A percentile compares a stretch with the other conserved stretches of the same genome.
These are phyloP conservation scores for Euphorbia schlechtendalii DNA, from an alignment of 441 rosid species.

Conservation along the genomic window DNA sequence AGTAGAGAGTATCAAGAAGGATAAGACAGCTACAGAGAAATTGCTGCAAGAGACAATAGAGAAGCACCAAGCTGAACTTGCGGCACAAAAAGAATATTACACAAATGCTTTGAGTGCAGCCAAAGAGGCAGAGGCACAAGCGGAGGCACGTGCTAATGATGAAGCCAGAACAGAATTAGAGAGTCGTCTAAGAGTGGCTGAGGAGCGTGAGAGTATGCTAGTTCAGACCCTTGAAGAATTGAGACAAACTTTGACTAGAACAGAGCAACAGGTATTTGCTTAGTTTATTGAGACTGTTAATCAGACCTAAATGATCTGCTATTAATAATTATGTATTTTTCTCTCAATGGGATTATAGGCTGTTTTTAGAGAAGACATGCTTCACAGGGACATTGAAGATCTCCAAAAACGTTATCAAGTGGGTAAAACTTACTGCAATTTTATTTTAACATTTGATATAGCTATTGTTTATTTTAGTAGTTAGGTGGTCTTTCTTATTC, in stretches of 20 bases:
- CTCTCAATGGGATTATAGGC: conserved; percentile 42
- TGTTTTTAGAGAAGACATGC: conserved; percentile 74
- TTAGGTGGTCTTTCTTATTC: conserved; percentile 10
- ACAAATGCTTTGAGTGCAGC: conserved; percentile 87
- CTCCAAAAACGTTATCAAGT: conserved; percentile 94
- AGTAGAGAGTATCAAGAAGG: conserved; percentile 86
- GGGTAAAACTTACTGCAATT: conserved; percentile 17
- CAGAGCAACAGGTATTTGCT: conserved; percentile 82
- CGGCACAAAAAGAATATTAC: conserved; percentile 77
- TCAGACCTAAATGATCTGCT: conserved; percentile 14
- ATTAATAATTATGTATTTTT: conserved; percentile 12
- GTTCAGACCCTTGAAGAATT: conserved; percentile 91
- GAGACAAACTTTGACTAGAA: conserved; percentile 86
- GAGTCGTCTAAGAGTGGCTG: conserved; percentile 76
- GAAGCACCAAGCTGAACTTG: conserved; percentile 84
- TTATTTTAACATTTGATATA: conserved; percentile 12
- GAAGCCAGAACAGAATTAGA: conserved; percentile 92
- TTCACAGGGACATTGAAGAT: conserved; percentile 74
- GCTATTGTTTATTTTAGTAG: conserved; percentile 7
- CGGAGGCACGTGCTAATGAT: conserved; percentile 84
- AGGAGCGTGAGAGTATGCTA: conserved; percentile 88
- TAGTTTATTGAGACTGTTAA: conserved; percentile 14
- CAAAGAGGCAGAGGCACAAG: conserved; percentile 90
- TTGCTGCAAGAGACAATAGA: conserved; percentile 96
- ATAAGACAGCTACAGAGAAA: conserved; percentile 87